Conservation (phyloP, 371 early-diverging fungal genomes). For the Mucor velutinosus region DNA sequence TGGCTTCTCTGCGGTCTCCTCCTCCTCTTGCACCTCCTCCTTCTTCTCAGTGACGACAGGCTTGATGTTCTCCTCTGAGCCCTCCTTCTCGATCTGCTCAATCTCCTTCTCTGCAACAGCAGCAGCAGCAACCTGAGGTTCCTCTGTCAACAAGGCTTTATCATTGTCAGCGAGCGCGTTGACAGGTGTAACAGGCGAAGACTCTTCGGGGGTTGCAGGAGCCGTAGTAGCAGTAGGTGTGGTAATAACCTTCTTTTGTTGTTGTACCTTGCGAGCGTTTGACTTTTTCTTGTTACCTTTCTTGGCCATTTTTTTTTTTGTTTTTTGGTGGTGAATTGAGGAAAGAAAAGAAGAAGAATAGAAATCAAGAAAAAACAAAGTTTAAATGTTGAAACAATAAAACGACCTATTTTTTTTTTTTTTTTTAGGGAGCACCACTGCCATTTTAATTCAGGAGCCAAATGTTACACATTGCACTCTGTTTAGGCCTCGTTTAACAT, state of each 20-base stretch:
- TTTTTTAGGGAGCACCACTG: constrained; percentile 6
- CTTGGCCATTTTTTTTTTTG: constrained; percentile 21
- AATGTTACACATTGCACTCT: constrained; percentile 7
- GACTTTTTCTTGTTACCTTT: constrained; percentile 23
- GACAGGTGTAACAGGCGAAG: neutral
- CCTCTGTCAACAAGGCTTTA: neutral
- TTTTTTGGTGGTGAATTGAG: neutral
- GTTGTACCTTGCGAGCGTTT: constrained; percentile 12
- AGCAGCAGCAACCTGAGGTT: neutral
- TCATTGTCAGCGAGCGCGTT: neutral
- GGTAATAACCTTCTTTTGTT: constrained; percentile 8
- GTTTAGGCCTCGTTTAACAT: constrained; percentile 7
- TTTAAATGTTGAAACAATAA: constrained; percentile 7
- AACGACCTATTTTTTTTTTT: neutral
- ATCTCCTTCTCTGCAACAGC: neutral
- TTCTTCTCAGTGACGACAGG: neutral
- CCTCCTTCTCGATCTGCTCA: neutral
- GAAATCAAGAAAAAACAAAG: neutral
- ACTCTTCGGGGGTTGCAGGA: neutral
- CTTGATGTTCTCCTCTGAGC: neutral
- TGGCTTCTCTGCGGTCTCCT: neutral
- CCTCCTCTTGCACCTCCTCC: neutral
- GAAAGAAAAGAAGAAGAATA: constrained; percentile 5
- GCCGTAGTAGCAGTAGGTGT: neutral
- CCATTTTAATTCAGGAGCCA: constrained; percentile 4